A percentile compares a stretch with the other conserved stretches of the same genome.
phyloP scores from a whole-genome alignment of 108 stramenopile species.

The Pseudonitzschia pungens region DNA sequence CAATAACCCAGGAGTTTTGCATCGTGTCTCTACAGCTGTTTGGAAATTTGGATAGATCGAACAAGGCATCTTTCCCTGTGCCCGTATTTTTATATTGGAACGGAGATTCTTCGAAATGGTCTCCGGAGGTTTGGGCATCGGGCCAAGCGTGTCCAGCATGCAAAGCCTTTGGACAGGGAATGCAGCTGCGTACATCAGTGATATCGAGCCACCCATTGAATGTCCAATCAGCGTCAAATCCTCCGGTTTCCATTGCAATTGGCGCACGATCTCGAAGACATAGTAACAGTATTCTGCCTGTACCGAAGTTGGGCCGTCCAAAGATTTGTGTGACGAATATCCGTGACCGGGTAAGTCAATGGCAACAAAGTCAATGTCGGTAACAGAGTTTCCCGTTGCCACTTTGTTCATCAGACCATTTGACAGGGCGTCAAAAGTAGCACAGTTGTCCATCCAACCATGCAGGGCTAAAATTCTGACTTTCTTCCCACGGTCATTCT shows the following conservation, averaged over 20 bases:
- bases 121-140: constrained; percentile 37
- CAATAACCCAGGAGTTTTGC: constrained; percentile 49
- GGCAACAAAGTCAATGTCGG: constrained; percentile 42
- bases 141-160: constrained; percentile 71
- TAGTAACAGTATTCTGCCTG: constrained; percentile 61
- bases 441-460: constrained; percentile 75
- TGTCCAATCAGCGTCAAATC: constrained; percentile 52
- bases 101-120: constrained; percentile 52
- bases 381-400: not conserved
- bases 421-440: constrained; percentile 54
- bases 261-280: constrained; percentile 30
- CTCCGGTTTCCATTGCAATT: constrained; percentile 19
- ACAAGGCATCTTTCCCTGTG: constrained; percentile 25
- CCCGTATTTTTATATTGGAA: constrained; percentile 27
- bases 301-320: constrained; percentile 51
- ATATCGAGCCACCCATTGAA: constrained; percentile 68
- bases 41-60: constrained; percentile 51
- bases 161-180: constrained; percentile 66
- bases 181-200: constrained; percentile 50
- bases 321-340: constrained; percentile 38
- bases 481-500: not conserved
- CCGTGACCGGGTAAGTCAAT: constrained; percentile 57
- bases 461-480: constrained; percentile 49
- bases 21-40: constrained; percentile 49
- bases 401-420: constrained; percentile 24